Conservation (phyloP, 2,329 filamentous ascomycete species). For the Alternaria sp. region DNA sequence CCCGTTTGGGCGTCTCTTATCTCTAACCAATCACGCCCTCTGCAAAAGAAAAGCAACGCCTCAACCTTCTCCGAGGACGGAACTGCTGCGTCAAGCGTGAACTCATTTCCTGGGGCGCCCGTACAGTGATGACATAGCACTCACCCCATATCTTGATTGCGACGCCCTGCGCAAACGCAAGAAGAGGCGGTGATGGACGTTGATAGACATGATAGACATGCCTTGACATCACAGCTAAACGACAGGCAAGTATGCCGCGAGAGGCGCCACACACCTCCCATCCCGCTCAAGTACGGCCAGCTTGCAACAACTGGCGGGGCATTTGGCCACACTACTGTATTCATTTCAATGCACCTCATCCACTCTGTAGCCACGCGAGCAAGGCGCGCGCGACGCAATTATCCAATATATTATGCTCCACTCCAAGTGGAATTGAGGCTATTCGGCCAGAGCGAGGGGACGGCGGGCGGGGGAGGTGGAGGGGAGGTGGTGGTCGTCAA, state of each 20-base stretch:
- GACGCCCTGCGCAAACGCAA: not conserved
- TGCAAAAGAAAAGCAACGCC: not conserved
- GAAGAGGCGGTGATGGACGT: not conserved
- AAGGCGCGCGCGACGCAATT: constrained; percentile 8
- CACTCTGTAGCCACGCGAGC: constrained; percentile 5
- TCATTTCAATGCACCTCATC: not conserved
- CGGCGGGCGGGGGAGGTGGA: no score
- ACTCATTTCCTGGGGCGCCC: not conserved
- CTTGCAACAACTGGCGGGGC: constrained; percentile 15
- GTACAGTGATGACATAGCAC: constrained; percentile 6
- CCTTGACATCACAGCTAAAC: not conserved
- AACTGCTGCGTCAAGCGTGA: constrained; percentile 16
- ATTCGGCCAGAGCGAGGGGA: not conserved
- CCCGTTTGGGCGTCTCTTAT: constrained; percentile 27
- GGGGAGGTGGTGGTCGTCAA: no score
- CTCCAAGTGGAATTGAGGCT: not conserved
- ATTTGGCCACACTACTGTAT: constrained; percentile 4
- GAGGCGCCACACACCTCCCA: not conserved
- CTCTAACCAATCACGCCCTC: constrained; percentile 32
- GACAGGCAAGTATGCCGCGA: constrained; percentile 8
- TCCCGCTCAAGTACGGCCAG: constrained; percentile 14
- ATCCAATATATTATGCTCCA: constrained; percentile 12
- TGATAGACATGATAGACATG: not conserved
- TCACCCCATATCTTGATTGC: not conserved
- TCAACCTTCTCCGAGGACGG: constrained; percentile 17